Conservation (phyloP, 257 asterid genomes). For the Plantago ovata region DNA sequence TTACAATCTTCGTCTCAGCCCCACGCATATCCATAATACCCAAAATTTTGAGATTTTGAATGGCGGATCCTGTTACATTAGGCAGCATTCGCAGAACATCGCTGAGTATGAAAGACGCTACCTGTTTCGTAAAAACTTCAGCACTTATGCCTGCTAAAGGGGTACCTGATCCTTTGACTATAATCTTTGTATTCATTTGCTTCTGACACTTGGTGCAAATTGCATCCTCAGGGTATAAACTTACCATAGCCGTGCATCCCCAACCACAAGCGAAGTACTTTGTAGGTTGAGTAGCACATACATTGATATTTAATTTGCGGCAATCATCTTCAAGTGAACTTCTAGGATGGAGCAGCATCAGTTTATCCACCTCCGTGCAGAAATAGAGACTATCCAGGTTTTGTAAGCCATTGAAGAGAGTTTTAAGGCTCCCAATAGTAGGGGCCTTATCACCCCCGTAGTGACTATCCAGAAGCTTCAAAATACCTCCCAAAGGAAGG, state of each 20-base stretch:
- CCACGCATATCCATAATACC: conserved; percentile 14
- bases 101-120: conserved; percentile 16
- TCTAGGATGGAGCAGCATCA: conserved; percentile 17
- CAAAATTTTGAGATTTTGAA: conserved; percentile 2
- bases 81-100: conserved; percentile 21
- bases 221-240: background rate
- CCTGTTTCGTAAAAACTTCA: conserved; percentile 8
- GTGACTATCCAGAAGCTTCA: background rate
- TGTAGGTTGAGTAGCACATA: too few species aligned
- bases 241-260: background rate
- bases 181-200: background rate
- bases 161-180: too few species aligned
- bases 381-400: conserved; percentile 8
- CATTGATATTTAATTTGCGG: too few species aligned
- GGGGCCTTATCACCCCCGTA: background rate
- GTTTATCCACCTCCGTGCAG: background rate
- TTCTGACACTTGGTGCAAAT: conserved; percentile 14
- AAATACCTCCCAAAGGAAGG: conserved; percentile 22
- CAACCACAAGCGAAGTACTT: too few species aligned
- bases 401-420: conserved; percentile 8
- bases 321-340: background rate
- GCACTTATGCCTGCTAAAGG: background rate
- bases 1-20: conserved; percentile 3
- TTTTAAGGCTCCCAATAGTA: conserved; percentile 19
- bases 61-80: background rate